A percentile compares a stretch with the other conserved stretches of the same genome.
These are phyloP conservation scores for Barnettozyma botsteinii DNA, from an alignment of 805 yeast species.

Conservation along the genomic window DNA sequence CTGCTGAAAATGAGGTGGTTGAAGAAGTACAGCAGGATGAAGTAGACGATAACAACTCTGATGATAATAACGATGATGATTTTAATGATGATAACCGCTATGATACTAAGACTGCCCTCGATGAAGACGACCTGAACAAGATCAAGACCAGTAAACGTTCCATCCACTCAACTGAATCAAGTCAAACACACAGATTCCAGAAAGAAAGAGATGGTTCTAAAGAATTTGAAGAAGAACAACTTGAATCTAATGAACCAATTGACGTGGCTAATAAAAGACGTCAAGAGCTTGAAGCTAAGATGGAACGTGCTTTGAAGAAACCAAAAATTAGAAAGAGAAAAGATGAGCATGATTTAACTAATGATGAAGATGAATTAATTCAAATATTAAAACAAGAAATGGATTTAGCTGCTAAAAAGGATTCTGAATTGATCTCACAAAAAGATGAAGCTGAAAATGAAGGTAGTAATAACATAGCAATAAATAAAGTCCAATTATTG, in stretches of 20 bases:
- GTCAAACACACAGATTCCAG: constrained; percentile 6
- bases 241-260: constrained; percentile 11
- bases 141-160: constrained; percentile 21
- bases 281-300: constrained; percentile 71
- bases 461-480: constrained; percentile 35
- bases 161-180: constrained; percentile 5
- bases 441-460: constrained; percentile 26
- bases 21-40: constrained; percentile 6
- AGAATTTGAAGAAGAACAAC: constrained; percentile 4
- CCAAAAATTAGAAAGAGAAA: constrained; percentile 57
- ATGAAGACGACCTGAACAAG: constrained; percentile 24
- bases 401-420: constrained; percentile 82
- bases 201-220: not conserved
- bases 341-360: constrained; percentile 91
- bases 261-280: constrained; percentile 44
- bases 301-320: constrained; percentile 71
- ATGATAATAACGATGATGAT: constrained; percentile 22
- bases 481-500: constrained; percentile 66
- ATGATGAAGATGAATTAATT: constrained; percentile 89
- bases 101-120: constrained; percentile 17
- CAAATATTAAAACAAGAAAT: constrained; percentile 77
- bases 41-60: constrained; percentile 9
- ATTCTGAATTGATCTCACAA: constrained; percentile 43
- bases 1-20: not conserved
- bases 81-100: constrained; percentile 6